Base-by-base conservation (phyloP, 192 early-diverging fungal species). In the Coemansia sp. region DNA sequence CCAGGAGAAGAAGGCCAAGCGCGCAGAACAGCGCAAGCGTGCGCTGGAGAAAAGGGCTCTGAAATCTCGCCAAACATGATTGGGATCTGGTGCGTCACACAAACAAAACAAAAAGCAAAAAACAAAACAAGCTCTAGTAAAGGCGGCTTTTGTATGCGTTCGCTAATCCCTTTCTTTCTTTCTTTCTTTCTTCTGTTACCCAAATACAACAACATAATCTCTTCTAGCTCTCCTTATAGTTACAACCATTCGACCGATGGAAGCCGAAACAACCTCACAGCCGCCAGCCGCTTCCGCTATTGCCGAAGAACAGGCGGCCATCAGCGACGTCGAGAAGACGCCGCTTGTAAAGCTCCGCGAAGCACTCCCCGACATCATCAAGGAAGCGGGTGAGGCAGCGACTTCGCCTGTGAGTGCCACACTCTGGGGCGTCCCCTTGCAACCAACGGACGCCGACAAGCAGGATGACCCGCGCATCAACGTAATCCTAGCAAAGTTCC, bases 401-500 rank as follows among this genome's bases (percentile, higher is more conserved):
- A 35, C 48, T 15, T 57, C 60, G 46, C 53, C 68, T 20, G 44
- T 77, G 18, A 39, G 26, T 38, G 68, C 77, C 33, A 51, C 68
- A 16, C 64, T 89, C 35, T 89, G 88, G 88, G 83, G 71, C 23
- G 76, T 89, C 21, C 53, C 72, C 1, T 72, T 89, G 36, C 66
- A 78, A 24, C 68, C 77, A 14, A 5, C 46, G 4, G 55, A 30
- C 24, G 18, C 57, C 20, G 18, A 51, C 20, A 60, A 53, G 39
- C 44, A 33, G 33, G 33, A 52, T 9, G 88, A 89, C 68, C 68
- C 76, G 46, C 78, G 85, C 24, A 43, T 89, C 20, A 80, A 87
- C 57, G 87, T 89, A 12, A 71, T 89, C 24, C 53, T 89, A 49
- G 60, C 76, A 41, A 89, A 89, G 76, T 89, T 88, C 63, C 63